Evolutionary conservation across 2,329 filamentous ascomycete genomes (phyloP).

Genomic region (Penicillium hesseltinei): DNA sequence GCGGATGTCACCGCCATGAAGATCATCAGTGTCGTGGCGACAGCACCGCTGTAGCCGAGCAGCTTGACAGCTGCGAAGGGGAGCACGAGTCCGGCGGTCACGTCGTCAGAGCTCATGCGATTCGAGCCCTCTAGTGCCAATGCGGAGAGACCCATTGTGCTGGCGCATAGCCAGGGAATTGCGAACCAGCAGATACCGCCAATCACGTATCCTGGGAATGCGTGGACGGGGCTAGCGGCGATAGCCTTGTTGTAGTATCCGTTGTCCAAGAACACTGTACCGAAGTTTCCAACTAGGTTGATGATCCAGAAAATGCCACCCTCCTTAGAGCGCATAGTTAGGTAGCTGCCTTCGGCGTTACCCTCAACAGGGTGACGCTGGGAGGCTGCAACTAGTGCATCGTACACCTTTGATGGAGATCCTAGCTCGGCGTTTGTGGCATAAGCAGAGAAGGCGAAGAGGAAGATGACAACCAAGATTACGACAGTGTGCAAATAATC

Average conservation of each 20-base stretch:
- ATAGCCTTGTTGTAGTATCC: slow-evolving; percentile 93
- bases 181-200: slow-evolving; percentile 89
- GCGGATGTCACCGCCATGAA: slow-evolving; percentile 91
- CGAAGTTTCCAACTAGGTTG: slow-evolving; percentile 65
- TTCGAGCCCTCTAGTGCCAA: slow-evolving; percentile 75
- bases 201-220: slow-evolving; percentile 82
- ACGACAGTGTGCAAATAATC: slow-evolving; percentile 82
- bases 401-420: slow-evolving; percentile 73
- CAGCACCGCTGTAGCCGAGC: slow-evolving; percentile 76
- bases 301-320: slow-evolving; percentile 90
- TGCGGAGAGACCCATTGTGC: slow-evolving; percentile 80
- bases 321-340: slow-evolving; percentile 80
- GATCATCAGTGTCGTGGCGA: slow-evolving; percentile 73
- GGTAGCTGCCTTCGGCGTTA: slow-evolving; percentile 76
- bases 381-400: slow-evolving; percentile 69
- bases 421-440: slow-evolving; percentile 70
- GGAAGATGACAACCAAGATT: slow-evolving; percentile 73
- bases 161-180: slow-evolving; percentile 85
- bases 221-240: slow-evolving; percentile 78
- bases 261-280: slow-evolving; percentile 79
- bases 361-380: slow-evolving; percentile 71
- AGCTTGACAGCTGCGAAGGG: slow-evolving; percentile 82
- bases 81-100: slow-evolving; percentile 78
- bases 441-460: slow-evolving; percentile 81
- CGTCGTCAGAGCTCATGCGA: slow-evolving; percentile 70